Evolutionary conservation across 1,284 basidiomycete species (phyloP), one percentile per base, ranked within the genome.

Genomic region (Tilletia indica): DNA sequence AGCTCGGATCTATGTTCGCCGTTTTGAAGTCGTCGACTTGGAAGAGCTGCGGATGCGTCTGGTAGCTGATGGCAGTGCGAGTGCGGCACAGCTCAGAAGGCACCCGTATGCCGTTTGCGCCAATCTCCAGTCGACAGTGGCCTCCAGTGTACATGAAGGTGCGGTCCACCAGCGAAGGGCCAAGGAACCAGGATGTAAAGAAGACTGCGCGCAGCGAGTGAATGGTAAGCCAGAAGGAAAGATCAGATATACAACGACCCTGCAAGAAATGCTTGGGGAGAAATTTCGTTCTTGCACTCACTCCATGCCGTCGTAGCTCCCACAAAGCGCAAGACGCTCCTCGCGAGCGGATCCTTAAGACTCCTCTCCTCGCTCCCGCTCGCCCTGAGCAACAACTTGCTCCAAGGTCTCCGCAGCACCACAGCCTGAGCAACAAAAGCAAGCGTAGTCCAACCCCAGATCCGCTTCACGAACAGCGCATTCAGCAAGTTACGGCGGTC

Each of bases 121-220:
- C 61, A 14, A 64, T 14, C 11, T 64, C 61, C 0, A 64, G 61
- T 16, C 61, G 61, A 80, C 95, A 98, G 78, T 91, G 88, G 0
- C 91, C 95, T 0, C 95, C 95, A 0, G 92, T 91, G 6, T 87
- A 86, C n/a, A 89, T 85, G 71, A 89, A 88, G 75, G 95, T 85
- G 36, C 94, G 89, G 70, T 93, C 90, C 42, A 93, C 85, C 66
- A 98, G 85, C 0, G 92, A 88, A 3, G 94, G 92, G 0, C 95
- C 94, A 79, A 97, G 94, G 87, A 95, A 96, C 94, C 93, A 97
- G 70, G 87, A 87, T 2, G 93, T 91, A 86, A 84, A 78, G 66
- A 72, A 74, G 8, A 75, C 54, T 74, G 45, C 25, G 25, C 25
- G 25, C 25, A 31, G 25, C 25, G 2, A 31, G 25, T 31, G 0